These are phyloP conservation scores for Diaporthe sp. DNA, from an alignment of 2,329 filamentous ascomycete genomes.

Conservation along the genomic window DNA sequence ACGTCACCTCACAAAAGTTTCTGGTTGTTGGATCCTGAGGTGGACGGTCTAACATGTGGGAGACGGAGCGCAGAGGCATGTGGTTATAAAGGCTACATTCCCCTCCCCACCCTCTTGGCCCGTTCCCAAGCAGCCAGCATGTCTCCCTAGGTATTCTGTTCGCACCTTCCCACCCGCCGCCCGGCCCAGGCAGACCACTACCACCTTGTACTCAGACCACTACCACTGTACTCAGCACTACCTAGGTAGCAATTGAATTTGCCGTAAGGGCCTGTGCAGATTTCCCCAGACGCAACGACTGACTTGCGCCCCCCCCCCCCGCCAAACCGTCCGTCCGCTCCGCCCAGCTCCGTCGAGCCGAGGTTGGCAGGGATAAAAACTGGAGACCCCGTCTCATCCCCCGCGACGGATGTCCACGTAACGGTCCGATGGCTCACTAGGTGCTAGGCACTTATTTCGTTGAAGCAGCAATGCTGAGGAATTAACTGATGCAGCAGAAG, in stretches of 20 bases:
- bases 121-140: neutral
- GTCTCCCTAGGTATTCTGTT: neutral
- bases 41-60: neutral
- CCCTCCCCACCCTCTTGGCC: neutral
- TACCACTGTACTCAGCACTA: neutral
- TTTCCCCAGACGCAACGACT: constrained; percentile 14
- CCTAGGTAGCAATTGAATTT: too few relatives aligned
- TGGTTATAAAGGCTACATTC: constrained; percentile 4
- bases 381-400: constrained; percentile 8
- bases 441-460: neutral
- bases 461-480: neutral
- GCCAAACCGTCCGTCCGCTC: constrained; percentile 12
- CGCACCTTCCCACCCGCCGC: neutral
- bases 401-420: neutral
- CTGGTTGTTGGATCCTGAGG: neutral
- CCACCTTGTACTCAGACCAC: too few relatives aligned
- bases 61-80: neutral
- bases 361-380: constrained; percentile 27
- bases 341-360: constrained; percentile 29
- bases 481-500: neutral
- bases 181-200: neutral
- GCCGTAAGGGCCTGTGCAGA: neutral
- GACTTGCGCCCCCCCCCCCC: neutral
- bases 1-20: neutral
- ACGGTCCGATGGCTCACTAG: neutral